Evolutionary conservation across 768 basidiomycete genomes (phyloP).

Genomic region (Xerocomus brunneocitrinus): DNA sequence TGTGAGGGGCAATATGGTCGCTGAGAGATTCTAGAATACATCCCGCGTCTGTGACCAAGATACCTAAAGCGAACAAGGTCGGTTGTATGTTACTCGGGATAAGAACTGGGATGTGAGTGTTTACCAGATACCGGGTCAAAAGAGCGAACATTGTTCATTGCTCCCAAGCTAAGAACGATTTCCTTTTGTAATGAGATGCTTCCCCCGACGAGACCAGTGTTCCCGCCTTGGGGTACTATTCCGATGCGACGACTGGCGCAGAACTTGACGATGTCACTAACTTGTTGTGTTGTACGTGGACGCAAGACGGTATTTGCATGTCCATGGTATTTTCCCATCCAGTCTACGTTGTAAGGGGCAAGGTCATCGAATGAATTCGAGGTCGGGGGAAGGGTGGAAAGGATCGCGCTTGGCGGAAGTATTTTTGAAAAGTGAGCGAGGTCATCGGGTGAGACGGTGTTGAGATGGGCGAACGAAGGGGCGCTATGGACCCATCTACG

Average conservation of each 20-base stretch:
- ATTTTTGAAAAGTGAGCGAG: slow-evolving; percentile 64
- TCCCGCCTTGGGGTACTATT: slow-evolving; percentile 97
- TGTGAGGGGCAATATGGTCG: slow-evolving; percentile 77
- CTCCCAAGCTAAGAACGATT: slow-evolving; percentile 76
- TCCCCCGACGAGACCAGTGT: slow-evolving; percentile 96
- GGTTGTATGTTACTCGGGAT: slow-evolving; percentile 3
- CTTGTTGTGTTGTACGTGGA: slow-evolving; percentile 83
- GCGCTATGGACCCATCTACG: slow-evolving; percentile 20
- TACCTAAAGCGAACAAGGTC: slow-evolving; percentile 46
- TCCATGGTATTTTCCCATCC: slow-evolving; percentile 96
- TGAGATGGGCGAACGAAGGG: slow-evolving; percentile 31
- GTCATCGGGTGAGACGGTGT: slow-evolving; percentile 53
- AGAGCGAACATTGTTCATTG: slow-evolving; percentile 76
- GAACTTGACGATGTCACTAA: slow-evolving; percentile 82
- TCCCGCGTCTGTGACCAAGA: slow-evolving; percentile 90
- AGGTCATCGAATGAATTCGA: slow-evolving; percentile 59
- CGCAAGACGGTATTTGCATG: slow-evolving; percentile 78
- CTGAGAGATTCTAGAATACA: slow-evolving; percentile 87
- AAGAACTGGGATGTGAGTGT: slow-evolving; percentile 1
- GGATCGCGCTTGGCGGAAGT: slow-evolving; percentile 56
- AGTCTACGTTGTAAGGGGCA: slow-evolving; percentile 78
- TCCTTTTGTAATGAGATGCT: slow-evolving; percentile 87
- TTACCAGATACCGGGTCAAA: slow-evolving; percentile 83
- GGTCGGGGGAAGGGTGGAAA: slow-evolving; percentile 59
- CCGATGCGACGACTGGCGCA: slow-evolving; percentile 78